Conservation (phyloP, 2,329 filamentous ascomycete genomes). For the Bipolaris sorokiniana region DNA sequence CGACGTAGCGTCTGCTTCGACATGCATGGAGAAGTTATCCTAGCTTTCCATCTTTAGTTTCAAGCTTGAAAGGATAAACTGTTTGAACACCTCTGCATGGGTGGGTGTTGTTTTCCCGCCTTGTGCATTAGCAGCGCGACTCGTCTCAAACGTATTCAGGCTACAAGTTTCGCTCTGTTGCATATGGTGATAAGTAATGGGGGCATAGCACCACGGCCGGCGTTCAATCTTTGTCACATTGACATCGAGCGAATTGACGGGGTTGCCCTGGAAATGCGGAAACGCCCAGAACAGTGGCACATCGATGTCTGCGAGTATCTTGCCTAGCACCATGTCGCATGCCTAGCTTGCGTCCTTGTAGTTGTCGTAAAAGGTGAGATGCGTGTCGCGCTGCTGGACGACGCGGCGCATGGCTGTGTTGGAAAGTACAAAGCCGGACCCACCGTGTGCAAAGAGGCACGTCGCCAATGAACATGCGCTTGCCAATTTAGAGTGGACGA, state of each 20-base stretch:
- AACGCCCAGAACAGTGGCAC: conserved; percentile 26
- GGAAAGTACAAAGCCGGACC: conserved; percentile 59
- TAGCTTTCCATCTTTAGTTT: not conserved
- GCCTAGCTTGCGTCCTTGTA: conserved; percentile 58
- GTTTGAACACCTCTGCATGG: conserved; percentile 17
- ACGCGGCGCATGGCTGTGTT: conserved; percentile 52
- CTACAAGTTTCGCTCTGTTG: conserved; percentile 49
- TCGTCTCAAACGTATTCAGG: conserved; percentile 55
- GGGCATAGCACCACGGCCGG: conserved; percentile 57
- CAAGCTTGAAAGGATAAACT: conserved; percentile 8
- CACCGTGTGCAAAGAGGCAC: conserved; percentile 60
- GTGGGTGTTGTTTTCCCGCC: not conserved
- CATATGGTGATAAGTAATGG: conserved; percentile 57
- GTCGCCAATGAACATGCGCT: conserved; percentile 59
- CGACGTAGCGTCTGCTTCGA: not conserved
- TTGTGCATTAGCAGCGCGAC: conserved; percentile 1
- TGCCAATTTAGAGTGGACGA: conserved; percentile 59
- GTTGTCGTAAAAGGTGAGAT: conserved; percentile 51
- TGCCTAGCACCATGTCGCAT: conserved; percentile 58
- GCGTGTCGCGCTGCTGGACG: conserved; percentile 44
- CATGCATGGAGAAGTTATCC: conserved; percentile 9
- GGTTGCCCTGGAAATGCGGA: conserved; percentile 31
- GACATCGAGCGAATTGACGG: conserved; percentile 31
- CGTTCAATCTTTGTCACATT: conserved; percentile 26
- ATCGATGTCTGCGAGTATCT: conserved; percentile 53